A percentile compares a stretch with the other conserved stretches of the same genome.
Evolutionary conservation across 2,329 filamentous ascomycete species (phyloP).

Genomic region (Didymella lethalis): DNA sequence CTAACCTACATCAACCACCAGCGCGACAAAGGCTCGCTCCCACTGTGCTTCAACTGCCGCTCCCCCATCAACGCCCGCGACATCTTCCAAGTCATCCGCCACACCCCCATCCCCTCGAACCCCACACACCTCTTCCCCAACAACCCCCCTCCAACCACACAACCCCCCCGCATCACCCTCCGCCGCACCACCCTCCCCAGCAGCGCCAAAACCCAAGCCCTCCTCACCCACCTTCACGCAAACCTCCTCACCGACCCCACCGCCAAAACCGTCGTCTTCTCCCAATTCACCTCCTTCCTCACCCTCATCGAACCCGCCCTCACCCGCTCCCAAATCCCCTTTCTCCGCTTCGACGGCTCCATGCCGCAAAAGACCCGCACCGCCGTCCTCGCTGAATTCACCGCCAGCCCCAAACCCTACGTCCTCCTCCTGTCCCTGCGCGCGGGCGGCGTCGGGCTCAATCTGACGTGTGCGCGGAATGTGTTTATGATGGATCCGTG

Average conservation of each 20-base stretch:
- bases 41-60: constrained; percentile 90
- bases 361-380: constrained; percentile 88
- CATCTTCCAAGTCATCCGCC: constrained; percentile 88
- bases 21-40: constrained; percentile 74
- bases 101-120: constrained; percentile 66
- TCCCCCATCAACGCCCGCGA: constrained; percentile 82
- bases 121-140: constrained; percentile 53
- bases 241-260: constrained; percentile 70
- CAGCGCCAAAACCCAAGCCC: constrained; percentile 85
- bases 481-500: constrained; percentile 99
- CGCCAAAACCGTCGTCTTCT: constrained; percentile 92
- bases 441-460: constrained; percentile 92
- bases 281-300: constrained; percentile 96
- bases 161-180: constrained; percentile 63
- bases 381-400: constrained; percentile 78
- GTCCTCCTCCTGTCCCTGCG: constrained; percentile 84
- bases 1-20: constrained; percentile 89
- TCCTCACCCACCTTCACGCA: constrained; percentile 76
- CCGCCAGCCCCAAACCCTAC: constrained; percentile 63
- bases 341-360: constrained; percentile 88
- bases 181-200: constrained; percentile 71
- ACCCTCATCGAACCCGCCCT: constrained; percentile 88
- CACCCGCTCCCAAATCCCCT: constrained; percentile 72
- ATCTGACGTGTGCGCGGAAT: constrained; percentile 84
- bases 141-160: constrained; percentile 35